phyloP scores from a whole-genome alignment of 495 filamentous ascomycete species.

The Thermothielavioides terrestris region DNA sequence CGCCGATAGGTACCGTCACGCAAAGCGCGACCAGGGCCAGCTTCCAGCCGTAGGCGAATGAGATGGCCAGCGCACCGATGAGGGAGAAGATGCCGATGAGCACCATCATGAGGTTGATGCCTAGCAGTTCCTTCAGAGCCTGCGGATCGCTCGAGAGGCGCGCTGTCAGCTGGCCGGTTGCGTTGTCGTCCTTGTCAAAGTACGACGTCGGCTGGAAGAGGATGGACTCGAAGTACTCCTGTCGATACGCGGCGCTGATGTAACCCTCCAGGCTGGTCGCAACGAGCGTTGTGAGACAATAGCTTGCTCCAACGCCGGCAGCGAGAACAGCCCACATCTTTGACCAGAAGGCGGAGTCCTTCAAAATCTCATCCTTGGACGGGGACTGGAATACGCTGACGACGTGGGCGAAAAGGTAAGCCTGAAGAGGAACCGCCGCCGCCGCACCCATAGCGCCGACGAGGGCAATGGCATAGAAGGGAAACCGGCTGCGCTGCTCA shows the following conservation, averaged over 20 bases:
- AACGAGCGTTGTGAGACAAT: conserved; percentile 29
- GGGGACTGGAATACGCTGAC: conserved; percentile 31
- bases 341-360: conserved; percentile 37
- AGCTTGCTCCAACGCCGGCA: conserved; percentile 29
- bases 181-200: conserved; percentile 56
- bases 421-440: conserved; percentile 32
- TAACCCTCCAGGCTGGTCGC: conserved; percentile 31
- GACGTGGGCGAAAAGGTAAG: conserved; percentile 39
- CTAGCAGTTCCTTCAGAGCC: conserved; percentile 54
- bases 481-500: conserved; percentile 34
- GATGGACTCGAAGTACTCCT: conserved; percentile 51
- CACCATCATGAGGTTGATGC: conserved; percentile 46
- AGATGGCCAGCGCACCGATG: conserved; percentile 40
- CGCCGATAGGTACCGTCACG: conserved; percentile 40
- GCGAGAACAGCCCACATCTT: conserved; percentile 42
- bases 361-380: conserved; percentile 13
- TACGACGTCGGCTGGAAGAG: conserved; percentile 51
- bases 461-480: conserved; percentile 29
- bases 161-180: conserved; percentile 52
- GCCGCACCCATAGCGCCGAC: conserved; percentile 32
- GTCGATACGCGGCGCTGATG: conserved; percentile 43
- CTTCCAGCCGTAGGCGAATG: conserved; percentile 52
- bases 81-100: conserved; percentile 44
- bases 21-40: conserved; percentile 43
- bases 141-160: conserved; percentile 51